Evolutionary conservation across 176 grass and related monocot species (phyloP).

Genomic region (Puccinellia tenuiflora): DNA sequence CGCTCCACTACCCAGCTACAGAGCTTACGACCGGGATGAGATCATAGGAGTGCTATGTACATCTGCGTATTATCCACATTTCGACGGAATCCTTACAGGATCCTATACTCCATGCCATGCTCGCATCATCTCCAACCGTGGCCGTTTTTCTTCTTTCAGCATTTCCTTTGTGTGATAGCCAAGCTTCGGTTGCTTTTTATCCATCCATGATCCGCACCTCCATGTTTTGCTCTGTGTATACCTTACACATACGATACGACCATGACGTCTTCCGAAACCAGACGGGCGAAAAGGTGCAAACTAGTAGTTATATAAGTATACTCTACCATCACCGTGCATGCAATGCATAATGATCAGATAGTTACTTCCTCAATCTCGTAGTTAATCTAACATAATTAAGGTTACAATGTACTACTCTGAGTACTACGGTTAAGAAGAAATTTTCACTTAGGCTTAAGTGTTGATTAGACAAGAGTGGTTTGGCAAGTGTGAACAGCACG

Average conservation of each 20-base stretch:
- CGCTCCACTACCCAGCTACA: not conserved
- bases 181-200: slow-evolving; percentile 20
- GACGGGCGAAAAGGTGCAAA: not conserved
- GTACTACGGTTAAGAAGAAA: too few species aligned
- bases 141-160: not conserved
- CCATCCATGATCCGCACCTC: not conserved
- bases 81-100: not conserved
- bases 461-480: not conserved
- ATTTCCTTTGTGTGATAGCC: slow-evolving; percentile 29
- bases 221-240: not conserved
- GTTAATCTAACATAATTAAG: not conserved
- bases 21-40: not conserved
- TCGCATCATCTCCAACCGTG: not conserved
- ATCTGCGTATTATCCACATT: not conserved
- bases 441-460: not conserved
- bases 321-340: not conserved
- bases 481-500: slow-evolving; percentile 21
- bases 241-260: not conserved
- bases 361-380: too few species aligned
- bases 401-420: not conserved
- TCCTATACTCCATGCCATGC: slow-evolving; percentile 21
- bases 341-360: too few species aligned
- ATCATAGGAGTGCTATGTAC: not conserved
- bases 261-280: not conserved
- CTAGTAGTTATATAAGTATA: not conserved